Evolutionary conservation across 2,329 filamentous ascomycete genomes (phyloP).

Genomic region (Talaromyces pinophilus): DNA sequence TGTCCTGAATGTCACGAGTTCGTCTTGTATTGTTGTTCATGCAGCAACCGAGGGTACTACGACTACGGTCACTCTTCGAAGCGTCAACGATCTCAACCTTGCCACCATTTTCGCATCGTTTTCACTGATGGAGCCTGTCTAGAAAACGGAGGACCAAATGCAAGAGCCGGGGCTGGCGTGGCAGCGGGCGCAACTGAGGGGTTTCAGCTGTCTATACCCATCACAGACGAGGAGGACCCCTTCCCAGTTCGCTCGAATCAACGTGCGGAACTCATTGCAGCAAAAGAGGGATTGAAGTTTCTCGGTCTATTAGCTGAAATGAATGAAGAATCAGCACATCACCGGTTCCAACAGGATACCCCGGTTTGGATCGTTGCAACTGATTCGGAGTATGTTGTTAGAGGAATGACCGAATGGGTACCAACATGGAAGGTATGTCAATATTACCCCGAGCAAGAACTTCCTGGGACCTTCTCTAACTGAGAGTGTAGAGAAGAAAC

Average conservation of each 20-base stretch:
- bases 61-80: too few relatives aligned
- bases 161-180: too few relatives aligned
- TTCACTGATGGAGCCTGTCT: too few relatives aligned
- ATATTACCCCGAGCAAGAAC: not conserved
- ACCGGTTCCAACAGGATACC: not conserved
- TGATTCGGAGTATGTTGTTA: conserved; percentile 11
- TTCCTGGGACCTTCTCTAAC: not conserved
- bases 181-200: too few relatives aligned
- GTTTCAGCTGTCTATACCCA: too few relatives aligned
- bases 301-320: not conserved
- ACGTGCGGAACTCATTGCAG: not conserved
- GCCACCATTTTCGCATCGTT: too few relatives aligned
- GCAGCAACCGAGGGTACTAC: too few relatives aligned
- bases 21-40: too few relatives aligned
- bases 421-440: not conserved
- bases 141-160: too few relatives aligned
- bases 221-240: not conserved
- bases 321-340: not conserved
- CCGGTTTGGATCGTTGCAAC: not conserved
- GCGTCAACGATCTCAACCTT: too few relatives aligned
- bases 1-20: too few relatives aligned
- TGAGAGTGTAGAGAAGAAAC: not conserved
- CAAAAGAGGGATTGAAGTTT: not conserved
- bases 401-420: conserved; percentile 11
- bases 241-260: conserved; percentile 2